Percentiles rank a stretch among this genome's conserved stretches.
phyloP scores from a whole-genome alignment of 192 early-diverging fungal genomes.

The Entophlyctis luteolus region DNA sequence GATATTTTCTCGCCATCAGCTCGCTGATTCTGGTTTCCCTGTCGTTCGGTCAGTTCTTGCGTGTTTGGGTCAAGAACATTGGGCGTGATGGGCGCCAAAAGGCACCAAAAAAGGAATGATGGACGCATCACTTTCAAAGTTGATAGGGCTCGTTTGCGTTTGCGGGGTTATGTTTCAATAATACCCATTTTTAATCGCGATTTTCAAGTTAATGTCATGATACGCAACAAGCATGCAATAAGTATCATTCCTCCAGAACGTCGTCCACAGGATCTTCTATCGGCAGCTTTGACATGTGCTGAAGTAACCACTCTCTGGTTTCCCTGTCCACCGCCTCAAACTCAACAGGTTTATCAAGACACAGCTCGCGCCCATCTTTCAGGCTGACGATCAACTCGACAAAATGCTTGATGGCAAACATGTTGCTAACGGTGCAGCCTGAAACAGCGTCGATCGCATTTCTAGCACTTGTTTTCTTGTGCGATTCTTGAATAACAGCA shows the following conservation, averaged over 20 bases:
- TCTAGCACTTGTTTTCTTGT: background rate
- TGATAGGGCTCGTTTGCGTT: too few species aligned
- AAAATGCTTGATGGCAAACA: conserved; percentile 24
- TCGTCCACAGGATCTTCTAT: too few species aligned
- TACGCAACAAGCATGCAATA: too few species aligned
- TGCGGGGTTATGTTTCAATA: too few species aligned
- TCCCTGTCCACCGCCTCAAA: conserved; percentile 20
- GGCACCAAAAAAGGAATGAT: background rate
- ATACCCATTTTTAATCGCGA: too few species aligned
- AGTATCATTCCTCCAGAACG: too few species aligned
- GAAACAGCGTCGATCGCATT: background rate
- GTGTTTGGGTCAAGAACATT: background rate
- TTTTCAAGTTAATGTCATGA: too few species aligned
- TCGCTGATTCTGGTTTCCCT: background rate
- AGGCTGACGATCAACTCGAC: conserved; percentile 9
- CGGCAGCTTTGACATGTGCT: background rate
- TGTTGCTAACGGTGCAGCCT: background rate
- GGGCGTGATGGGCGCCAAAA: background rate
- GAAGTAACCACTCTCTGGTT: conserved; percentile 18
- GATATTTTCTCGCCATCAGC: background rate
- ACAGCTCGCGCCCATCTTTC: conserved; percentile 8
- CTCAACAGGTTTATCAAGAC: background rate
- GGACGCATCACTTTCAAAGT: too few species aligned
- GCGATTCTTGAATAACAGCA: background rate
- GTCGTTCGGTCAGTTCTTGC: background rate